Percentiles rank a stretch among this genome's conserved stretches.
phyloP scores from a whole-genome alignment of 2,329 filamentous ascomycete genomes.

The Colletotrichum destructivum region DNA sequence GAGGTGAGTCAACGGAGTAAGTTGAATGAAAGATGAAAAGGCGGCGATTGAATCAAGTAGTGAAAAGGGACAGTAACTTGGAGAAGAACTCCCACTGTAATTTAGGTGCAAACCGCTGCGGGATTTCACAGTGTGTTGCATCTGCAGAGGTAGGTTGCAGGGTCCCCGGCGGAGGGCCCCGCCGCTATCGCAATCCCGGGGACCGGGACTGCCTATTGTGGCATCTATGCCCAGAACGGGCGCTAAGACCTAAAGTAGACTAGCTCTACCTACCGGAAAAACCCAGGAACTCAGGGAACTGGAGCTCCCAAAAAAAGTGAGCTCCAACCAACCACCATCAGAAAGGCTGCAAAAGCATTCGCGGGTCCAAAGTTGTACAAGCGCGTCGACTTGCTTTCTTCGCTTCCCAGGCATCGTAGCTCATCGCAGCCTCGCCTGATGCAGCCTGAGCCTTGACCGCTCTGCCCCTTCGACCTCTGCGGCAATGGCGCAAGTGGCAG shows the following conservation, averaged over 20 bases:
- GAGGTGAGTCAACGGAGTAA: slow-evolving; percentile 27
- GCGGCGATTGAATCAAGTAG: slow-evolving; percentile 27
- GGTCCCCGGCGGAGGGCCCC: slow-evolving; percentile 17
- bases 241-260: slow-evolving; percentile 9
- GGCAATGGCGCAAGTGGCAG: slow-evolving; percentile 80
- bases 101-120: accelerated
- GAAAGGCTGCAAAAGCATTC: slow-evolving; percentile 42
- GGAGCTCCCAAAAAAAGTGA: slow-evolving; percentile 41
- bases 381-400: slow-evolving; percentile 41
- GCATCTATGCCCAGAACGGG: slow-evolving; percentile 17
- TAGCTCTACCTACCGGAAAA: slow-evolving; percentile 29
- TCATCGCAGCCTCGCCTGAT: slow-evolving; percentile 42
- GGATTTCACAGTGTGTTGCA: slow-evolving; percentile 16
- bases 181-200: slow-evolving; percentile 38
- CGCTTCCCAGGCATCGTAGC: slow-evolving; percentile 48
- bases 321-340: slow-evolving; percentile 36
- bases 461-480: slow-evolving; percentile 52
- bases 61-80: slow-evolving; percentile 17
- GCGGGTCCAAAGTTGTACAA: slow-evolving; percentile 34
- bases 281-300: slow-evolving; percentile 21
- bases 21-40: slow-evolving; percentile 23
- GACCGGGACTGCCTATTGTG: slow-evolving; percentile 40
- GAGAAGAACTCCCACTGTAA: slow-evolving; percentile 15
- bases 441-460: slow-evolving; percentile 39
- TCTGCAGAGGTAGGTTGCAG: slow-evolving; percentile 14